Evolutionary conservation across 495 filamentous ascomycete species (phyloP).

Genomic region (Neurospora africana): DNA sequence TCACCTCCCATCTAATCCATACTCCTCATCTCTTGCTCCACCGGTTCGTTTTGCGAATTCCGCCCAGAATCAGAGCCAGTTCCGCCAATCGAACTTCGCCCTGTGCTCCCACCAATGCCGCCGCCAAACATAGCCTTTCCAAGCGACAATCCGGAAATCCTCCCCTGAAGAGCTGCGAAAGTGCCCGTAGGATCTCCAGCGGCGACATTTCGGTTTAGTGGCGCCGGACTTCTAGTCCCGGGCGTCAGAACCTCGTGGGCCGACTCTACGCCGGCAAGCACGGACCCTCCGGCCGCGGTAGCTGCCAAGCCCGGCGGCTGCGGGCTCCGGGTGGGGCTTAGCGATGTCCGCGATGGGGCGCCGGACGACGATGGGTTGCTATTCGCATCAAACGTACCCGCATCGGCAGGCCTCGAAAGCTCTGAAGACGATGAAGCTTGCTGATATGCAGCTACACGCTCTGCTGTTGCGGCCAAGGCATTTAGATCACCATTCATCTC

Average conservation of each 20-base stretch:
- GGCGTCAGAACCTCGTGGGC: conserved; percentile 31
- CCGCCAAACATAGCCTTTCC: conserved; percentile 22
- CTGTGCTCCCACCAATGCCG: conserved; percentile 2
- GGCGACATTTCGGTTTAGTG: conserved; percentile 30
- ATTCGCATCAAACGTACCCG: conserved; percentile 1
- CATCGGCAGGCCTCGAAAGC: conserved; percentile 6
- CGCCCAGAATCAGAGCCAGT: not conserved
- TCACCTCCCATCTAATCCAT: conserved; percentile 13
- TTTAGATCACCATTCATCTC: conserved; percentile 81
- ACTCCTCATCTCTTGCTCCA: conserved; percentile 23
- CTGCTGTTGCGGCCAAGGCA: conserved; percentile 25
- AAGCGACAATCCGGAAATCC: conserved; percentile 37
- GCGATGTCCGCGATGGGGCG: conserved; percentile 5
- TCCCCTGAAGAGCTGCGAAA: conserved; percentile 34
- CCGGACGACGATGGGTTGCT: conserved; percentile 15
- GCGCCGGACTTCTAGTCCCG: conserved; percentile 16
- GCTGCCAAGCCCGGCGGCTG: conserved; percentile 24
- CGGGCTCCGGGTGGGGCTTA: conserved; percentile 18
- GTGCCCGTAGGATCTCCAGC: conserved; percentile 30
- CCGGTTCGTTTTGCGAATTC: conserved; percentile 3
- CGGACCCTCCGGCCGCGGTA: conserved; percentile 24
- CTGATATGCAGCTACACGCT: conserved; percentile 21
- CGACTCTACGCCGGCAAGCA: conserved; percentile 30
- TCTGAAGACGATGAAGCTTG: conserved; percentile 7
- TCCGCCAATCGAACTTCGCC: conserved; percentile 3